Evolutionary conservation across 768 basidiomycete genomes (phyloP), one percentile per base, ranked within the genome.

Genomic region (Tulasnella sp.): DNA sequence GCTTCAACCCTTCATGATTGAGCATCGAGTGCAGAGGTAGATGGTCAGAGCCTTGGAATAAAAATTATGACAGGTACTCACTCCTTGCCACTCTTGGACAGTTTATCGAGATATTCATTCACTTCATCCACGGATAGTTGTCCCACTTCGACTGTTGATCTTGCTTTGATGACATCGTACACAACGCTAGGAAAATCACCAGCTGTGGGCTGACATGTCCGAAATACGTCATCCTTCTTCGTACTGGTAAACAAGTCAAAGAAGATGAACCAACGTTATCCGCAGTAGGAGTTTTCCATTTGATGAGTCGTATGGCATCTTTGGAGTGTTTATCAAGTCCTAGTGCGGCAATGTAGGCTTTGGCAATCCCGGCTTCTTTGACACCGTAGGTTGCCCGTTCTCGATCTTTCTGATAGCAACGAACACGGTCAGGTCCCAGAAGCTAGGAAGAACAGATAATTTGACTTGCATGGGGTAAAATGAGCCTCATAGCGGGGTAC

Each of bases 341-440:
- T 31, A 98, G 83, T 2, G 92, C 73, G 55, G 83, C 81, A 68
- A 93, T 88, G 62, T 92, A 95, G 8, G 78, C 79, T 65, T 91
- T 96, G 4, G 91, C 92, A 2, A 99, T 69, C 61, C 84, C 86
- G 67, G 84, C 85, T 69, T 99, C 95, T 63, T 99, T 99, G 57
- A 95, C 65, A 12, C 90, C 87, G 64, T 98, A 99, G 0, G 91
- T 81, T 0, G 87, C 76, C 47, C 95, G 79, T 56, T 96, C 89
- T 29, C 83, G 75, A 63, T 98, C 95, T 76, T 95, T 87, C 90
- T 98, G 63, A 19, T n/a, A 53, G 12, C 44, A 35, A 3, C 25
- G 13, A 22, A 31, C 15, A 41, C 48, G 9, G 13, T 10, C 37
- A 9, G 6, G 22, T 34, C 5, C 3, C 37, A 24, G 4, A 9